These are phyloP conservation scores for Tulasnella sp. DNA, from an alignment of 768 basidiomycete species.

Conservation along the genomic window DNA sequence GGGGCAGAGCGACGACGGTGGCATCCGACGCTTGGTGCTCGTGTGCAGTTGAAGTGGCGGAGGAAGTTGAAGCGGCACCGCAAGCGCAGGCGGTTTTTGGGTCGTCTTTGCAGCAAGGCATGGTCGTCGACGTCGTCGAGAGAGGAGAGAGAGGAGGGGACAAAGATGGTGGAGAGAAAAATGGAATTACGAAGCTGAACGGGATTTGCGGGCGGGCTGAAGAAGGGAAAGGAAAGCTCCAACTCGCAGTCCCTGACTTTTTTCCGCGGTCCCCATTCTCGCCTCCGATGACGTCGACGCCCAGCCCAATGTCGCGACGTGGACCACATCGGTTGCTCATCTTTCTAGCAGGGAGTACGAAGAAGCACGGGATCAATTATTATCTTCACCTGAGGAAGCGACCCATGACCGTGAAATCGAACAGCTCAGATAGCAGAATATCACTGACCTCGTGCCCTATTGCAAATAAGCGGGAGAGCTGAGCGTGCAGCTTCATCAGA, in stretches of 20 bases:
- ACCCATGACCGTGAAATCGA: no score
- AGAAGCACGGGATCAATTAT: no score
- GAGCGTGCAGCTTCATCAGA: no score
- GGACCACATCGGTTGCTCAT: not conserved
- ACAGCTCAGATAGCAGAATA: no score
- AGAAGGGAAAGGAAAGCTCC: not conserved
- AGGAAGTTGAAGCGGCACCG: not conserved
- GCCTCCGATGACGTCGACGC: not conserved
- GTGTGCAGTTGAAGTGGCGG: not conserved
- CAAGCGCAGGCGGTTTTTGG: not conserved
- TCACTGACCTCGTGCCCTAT: no score
- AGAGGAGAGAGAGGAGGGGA: not conserved
- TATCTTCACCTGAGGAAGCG: no score
- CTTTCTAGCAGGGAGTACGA: not conserved
- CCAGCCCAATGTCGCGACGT: not conserved
- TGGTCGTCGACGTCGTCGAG: not conserved
- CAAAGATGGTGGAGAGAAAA: not conserved
- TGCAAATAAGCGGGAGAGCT: no score
- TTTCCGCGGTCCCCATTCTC: not conserved
- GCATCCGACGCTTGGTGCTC: not conserved
- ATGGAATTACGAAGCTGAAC: not conserved
- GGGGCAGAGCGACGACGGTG: not conserved
- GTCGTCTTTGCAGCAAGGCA: conserved; percentile 2
- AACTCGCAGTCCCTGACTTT: not conserved
- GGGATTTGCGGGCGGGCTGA: not conserved